Percentiles rank a stretch among this genome's conserved stretches.
phyloP scores from a whole-genome alignment of 306 rosid species.

The Quercus agrifolia region DNA sequence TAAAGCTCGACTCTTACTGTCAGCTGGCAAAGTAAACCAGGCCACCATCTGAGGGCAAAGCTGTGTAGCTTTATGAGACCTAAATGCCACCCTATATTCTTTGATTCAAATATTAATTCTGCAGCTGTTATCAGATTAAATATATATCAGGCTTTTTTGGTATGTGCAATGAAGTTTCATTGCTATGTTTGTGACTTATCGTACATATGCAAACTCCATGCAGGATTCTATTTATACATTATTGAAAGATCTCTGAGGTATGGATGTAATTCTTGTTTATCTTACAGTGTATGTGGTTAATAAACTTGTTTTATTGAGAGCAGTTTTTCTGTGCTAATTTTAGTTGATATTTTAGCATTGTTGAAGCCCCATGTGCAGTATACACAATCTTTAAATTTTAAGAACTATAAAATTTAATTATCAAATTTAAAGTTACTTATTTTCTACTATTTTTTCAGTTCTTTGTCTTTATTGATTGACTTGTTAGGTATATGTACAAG shows the following conservation, averaged over 20 bases:
- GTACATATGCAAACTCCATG: slow-evolving; percentile 45
- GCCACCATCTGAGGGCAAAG: too few species aligned
- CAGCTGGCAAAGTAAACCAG: too few species aligned
- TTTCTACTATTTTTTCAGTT: background rate
- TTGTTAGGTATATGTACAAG: slow-evolving; percentile 54
- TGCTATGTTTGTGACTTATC: too few species aligned
- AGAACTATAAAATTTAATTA: background rate
- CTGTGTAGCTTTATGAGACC: slow-evolving; percentile 25
- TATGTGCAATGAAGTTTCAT: too few species aligned
- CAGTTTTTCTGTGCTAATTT: slow-evolving; percentile 10
- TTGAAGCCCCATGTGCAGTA: background rate
- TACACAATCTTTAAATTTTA: background rate
- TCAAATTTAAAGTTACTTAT: background rate
- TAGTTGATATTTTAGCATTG: slow-evolving; percentile 9
- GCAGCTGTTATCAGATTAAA: slow-evolving; percentile 80
- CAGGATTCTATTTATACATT: slow-evolving; percentile 26
- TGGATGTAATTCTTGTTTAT: slow-evolving; percentile 1
- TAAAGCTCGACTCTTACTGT: too few species aligned
- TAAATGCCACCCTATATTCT: slow-evolving; percentile 84
- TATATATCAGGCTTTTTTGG: slow-evolving; percentile 54
- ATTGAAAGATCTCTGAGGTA: slow-evolving; percentile 56
- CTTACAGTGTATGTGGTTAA: background rate
- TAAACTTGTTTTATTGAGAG: background rate
- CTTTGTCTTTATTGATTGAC: slow-evolving; percentile 19
- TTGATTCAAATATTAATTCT: slow-evolving; percentile 80